phyloP scores from a whole-genome alignment of 1,284 basidiomycete species.

The Singerocomus inundabilis region DNA sequence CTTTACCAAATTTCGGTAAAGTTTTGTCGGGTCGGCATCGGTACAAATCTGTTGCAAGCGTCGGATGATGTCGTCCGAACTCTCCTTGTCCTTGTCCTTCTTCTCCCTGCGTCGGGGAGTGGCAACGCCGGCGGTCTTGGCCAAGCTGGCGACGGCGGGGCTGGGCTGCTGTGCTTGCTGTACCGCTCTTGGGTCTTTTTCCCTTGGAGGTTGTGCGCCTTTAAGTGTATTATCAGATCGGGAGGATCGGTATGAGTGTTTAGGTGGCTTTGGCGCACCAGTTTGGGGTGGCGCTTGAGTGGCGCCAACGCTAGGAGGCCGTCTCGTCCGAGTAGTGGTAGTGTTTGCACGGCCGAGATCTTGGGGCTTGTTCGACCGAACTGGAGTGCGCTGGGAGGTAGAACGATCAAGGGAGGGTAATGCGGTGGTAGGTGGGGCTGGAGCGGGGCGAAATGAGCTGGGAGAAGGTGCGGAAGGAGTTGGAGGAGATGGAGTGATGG shows the following conservation, averaged over 20 bases:
- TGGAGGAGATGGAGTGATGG: constrained; percentile 33
- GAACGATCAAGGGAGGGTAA: constrained; percentile 71
- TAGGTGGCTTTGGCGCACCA: constrained; percentile 40
- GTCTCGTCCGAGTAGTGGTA: constrained; percentile 50
- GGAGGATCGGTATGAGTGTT: constrained; percentile 52
- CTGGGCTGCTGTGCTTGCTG: constrained; percentile 47
- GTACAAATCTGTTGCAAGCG: constrained; percentile 94
- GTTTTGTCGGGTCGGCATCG: constrained; percentile 92
- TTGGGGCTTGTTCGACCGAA: constrained; percentile 48
- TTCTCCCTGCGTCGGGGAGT: constrained; percentile 86
- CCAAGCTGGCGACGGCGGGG: constrained; percentile 45
- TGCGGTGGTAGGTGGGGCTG: constrained; percentile 58
- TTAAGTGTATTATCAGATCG: constrained; percentile 55
- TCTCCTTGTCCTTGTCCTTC: constrained; percentile 76
- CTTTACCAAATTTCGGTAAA: constrained; percentile 93
- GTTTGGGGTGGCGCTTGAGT: constrained; percentile 20
- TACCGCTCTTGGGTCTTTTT: constrained; percentile 37
- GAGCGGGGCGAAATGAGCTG: constrained; percentile 61
- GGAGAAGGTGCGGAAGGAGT: constrained; percentile 40
- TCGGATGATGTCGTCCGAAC: constrained; percentile 88
- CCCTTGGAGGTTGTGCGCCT: constrained; percentile 31
- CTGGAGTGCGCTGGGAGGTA: constrained; percentile 66
- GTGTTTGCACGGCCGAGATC: constrained; percentile 61
- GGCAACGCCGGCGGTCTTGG: constrained; percentile 65
- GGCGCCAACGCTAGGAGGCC: constrained; percentile 26